phyloP scores from a whole-genome alignment of 495 filamentous ascomycete species.

The Daldinia decipiens region DNA sequence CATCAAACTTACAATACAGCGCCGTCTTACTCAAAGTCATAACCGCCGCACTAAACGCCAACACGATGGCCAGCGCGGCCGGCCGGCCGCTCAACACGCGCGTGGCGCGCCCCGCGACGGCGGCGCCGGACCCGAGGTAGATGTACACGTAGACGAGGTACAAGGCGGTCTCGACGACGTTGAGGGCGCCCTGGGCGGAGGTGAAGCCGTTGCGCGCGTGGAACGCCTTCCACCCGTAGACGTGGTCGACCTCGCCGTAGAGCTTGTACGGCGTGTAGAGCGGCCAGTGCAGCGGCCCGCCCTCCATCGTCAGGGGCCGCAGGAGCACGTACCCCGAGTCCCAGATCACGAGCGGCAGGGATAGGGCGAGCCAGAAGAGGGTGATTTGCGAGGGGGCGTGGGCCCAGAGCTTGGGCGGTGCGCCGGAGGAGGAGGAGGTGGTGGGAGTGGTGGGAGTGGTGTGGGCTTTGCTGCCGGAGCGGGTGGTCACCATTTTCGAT shows the following conservation, averaged over 20 bases:
- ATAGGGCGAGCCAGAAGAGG: slow-evolving; percentile 79
- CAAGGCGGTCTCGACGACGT: slow-evolving; percentile 74
- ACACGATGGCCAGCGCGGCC: slow-evolving; percentile 71
- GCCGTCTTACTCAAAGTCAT: slow-evolving; percentile 91
- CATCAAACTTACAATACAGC: slow-evolving; percentile 74
- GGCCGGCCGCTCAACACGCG: slow-evolving; percentile 63
- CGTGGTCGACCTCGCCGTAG: slow-evolving; percentile 81
- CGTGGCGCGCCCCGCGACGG: slow-evolving; percentile 46
- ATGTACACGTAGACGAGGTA: slow-evolving; percentile 77
- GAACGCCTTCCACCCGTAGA: slow-evolving; percentile 85
- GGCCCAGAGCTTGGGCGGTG: slow-evolving; percentile 56
- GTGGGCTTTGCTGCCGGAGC: slow-evolving; percentile 45
- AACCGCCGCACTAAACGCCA: slow-evolving; percentile 73
- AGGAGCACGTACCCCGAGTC: slow-evolving; percentile 83
- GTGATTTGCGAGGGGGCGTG: slow-evolving; percentile 74
- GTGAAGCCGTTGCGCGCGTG: slow-evolving; percentile 80
- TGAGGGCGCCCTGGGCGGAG: slow-evolving; percentile 77
- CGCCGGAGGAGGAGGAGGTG: slow-evolving; percentile 3
- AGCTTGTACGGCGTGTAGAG: slow-evolving; percentile 84
- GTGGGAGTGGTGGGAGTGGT: background rate
- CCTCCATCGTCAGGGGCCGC: slow-evolving; percentile 85
- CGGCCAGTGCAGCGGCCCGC: slow-evolving; percentile 76
- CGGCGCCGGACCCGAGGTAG: slow-evolving; percentile 62
- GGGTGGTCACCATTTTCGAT: slow-evolving; percentile 44
- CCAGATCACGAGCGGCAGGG: slow-evolving; percentile 86